phyloP scores from a whole-genome alignment of 1,284 basidiomycete species.

The Papiliotrema flavescens region DNA sequence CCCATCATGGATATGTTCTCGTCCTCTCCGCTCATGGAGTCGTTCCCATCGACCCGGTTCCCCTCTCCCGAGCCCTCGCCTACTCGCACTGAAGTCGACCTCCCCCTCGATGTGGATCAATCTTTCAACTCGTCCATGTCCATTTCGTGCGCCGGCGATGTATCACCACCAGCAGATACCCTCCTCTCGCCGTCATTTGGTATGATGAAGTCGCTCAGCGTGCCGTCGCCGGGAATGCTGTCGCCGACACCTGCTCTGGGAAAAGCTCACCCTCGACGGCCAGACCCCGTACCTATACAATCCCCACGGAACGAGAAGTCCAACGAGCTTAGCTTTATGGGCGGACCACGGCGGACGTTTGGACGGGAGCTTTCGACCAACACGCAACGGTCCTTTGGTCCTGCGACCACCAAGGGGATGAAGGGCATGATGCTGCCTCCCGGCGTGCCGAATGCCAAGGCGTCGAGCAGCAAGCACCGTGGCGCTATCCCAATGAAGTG shows the following conservation, averaged over 20 bases:
- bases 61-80: conserved; percentile 39
- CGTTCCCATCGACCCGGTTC: conserved; percentile 31
- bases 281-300: conserved; percentile 30
- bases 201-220: conserved; percentile 1
- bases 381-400: conserved; percentile 12
- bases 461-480: conserved; percentile 5
- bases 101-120: conserved; percentile 46
- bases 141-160: conserved; percentile 25
- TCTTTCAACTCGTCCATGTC: conserved; percentile 50
- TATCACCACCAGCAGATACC: conserved; percentile 12
- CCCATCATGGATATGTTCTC: conserved; percentile 36
- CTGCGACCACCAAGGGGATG: conserved; percentile 11
- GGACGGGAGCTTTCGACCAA: conserved; percentile 38
- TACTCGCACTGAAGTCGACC: conserved; percentile 40
- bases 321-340: too few relatives aligned
- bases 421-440: conserved; percentile 42
- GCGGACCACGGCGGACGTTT: too few relatives aligned
- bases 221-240: conserved; percentile 9
- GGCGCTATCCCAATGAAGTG: conserved; percentile 36
- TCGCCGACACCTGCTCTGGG: conserved; percentile 25
- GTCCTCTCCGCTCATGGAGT: conserved; percentile 42
- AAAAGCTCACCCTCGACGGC: conserved; percentile 22
- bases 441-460: conserved; percentile 25
- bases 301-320: conserved; percentile 1
- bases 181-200: conserved; percentile 18